A percentile compares a stretch with the other conserved stretches of the same genome.
These are phyloP conservation scores for Crithidia sp. DNA, from an alignment of 208 protist genomes.

Conservation along the genomic window DNA sequence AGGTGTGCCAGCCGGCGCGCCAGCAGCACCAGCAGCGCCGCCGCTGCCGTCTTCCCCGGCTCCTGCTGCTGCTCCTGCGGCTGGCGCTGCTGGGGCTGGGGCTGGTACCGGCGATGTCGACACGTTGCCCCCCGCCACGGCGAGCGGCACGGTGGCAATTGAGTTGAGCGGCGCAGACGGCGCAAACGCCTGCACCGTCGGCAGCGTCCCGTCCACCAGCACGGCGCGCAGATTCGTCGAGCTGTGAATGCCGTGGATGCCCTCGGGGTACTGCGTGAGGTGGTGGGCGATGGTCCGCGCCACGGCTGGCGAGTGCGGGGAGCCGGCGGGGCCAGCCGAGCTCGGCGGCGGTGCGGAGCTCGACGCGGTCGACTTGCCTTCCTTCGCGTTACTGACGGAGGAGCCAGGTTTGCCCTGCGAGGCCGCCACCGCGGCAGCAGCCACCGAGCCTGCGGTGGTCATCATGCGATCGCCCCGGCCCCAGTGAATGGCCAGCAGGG, in stretches of 20 bases:
- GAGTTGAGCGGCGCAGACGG: slow-evolving; percentile 14
- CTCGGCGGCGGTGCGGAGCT: neutral
- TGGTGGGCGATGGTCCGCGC: slow-evolving; percentile 41
- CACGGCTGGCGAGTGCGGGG: slow-evolving; percentile 25
- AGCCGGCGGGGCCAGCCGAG: slow-evolving; percentile 10
- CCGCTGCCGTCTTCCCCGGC: neutral
- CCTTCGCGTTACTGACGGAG: neutral
- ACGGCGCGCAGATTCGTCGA: slow-evolving; percentile 55
- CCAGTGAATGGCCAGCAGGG: slow-evolving; percentile 60
- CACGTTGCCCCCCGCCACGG: slow-evolving; percentile 11
- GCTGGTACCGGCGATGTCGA: neutral
- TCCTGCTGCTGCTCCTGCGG: neutral
- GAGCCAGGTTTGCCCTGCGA: slow-evolving; percentile 13
- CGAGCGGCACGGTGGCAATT: slow-evolving; percentile 3
- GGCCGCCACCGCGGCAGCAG: slow-evolving; percentile 6
- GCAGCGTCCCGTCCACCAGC: slow-evolving; percentile 47
- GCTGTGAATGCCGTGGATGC: slow-evolving; percentile 65
- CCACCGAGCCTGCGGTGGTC: slow-evolving; percentile 11
- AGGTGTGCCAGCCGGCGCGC: neutral
- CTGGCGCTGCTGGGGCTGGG: neutral
- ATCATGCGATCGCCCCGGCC: slow-evolving; percentile 41
- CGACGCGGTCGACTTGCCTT: neutral
- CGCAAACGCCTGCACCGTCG: slow-evolving; percentile 14
- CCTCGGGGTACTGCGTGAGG: slow-evolving; percentile 66
- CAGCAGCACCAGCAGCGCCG: neutral